Conservation (phyloP, 768 basidiomycete genomes). For the Plicaturopsis crispa region DNA sequence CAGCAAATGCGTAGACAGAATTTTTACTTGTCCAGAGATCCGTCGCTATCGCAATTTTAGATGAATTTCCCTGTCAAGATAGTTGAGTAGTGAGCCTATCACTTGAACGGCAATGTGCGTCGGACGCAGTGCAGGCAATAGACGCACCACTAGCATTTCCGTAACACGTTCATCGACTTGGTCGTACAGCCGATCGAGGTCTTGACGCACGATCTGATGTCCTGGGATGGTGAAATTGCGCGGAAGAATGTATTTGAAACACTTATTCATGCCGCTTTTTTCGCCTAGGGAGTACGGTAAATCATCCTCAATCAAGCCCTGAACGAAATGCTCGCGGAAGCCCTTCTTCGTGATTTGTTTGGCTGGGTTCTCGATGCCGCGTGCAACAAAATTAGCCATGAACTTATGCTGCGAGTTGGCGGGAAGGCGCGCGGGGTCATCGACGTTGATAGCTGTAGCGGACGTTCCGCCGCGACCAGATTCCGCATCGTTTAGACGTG, state of each 20-base stretch:
- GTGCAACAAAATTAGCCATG: neutral
- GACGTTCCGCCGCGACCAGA: too few species aligned
- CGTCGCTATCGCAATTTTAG: conserved; percentile 7
- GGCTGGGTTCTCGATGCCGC: conserved; percentile 2
- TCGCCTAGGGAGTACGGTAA: neutral
- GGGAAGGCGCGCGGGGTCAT: too few species aligned
- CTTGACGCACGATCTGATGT: conserved; percentile 1
- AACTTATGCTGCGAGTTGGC: neutral
- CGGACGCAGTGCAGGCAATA: too few species aligned
- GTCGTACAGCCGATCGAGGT: conserved; percentile 1
- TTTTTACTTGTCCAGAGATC: conserved; percentile 13
- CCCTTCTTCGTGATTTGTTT: neutral
- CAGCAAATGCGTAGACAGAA: conserved; percentile 9
- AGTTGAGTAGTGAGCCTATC: neutral
- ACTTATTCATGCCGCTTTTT: neutral
- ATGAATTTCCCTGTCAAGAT: conserved; percentile 3
- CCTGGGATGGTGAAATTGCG: neutral
- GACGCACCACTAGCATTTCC: neutral
- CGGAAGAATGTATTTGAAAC: neutral
- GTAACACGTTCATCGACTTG: neutral
- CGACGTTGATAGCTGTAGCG: too few species aligned
- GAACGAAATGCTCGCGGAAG: conserved; percentile 1
- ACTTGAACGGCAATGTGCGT: neutral
- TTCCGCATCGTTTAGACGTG: too few species aligned
- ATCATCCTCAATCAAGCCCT: conserved; percentile 2